These are phyloP conservation scores for Stephanodiscus triporus DNA, from an alignment of 108 stramenopile genomes.

Conservation along the genomic window DNA sequence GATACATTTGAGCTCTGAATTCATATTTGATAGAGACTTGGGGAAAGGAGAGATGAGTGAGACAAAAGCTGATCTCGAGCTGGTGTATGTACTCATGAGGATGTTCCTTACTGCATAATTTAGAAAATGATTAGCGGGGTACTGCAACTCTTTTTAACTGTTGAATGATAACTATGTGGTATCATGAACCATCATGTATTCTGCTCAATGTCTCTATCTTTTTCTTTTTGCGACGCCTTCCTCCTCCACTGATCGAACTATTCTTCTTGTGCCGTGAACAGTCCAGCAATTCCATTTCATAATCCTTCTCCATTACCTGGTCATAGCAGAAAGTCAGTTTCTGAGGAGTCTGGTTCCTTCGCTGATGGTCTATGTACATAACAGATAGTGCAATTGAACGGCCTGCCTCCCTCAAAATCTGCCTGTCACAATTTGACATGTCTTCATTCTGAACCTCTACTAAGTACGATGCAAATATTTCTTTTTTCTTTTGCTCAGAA, in stretches of 20 bases:
- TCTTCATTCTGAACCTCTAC: not conserved
- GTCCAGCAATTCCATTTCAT: not conserved
- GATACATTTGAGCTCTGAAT: no score
- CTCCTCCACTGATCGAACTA: not conserved
- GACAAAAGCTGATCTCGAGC: not conserved
- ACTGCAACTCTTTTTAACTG: not conserved
- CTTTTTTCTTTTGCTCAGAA: slow-evolving; percentile 26
- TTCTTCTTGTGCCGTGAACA: not conserved
- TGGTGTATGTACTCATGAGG: not conserved
- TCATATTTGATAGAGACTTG: no score
- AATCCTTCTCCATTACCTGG: not conserved
- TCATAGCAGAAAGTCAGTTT: not conserved
- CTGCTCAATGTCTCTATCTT: not conserved
- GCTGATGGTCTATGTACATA: slow-evolving; percentile 35
- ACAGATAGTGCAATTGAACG: slow-evolving; percentile 21
- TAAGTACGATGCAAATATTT: slow-evolving; percentile 22
- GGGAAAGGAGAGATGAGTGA: no score
- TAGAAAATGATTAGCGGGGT: not conserved
- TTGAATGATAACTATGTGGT: no score
- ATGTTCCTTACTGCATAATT: not conserved
- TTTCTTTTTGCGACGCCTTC: slow-evolving; percentile 1
- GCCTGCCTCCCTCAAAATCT: slow-evolving; percentile 25
- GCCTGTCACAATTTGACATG: not conserved
- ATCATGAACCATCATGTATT: no score
- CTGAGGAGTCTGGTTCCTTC: slow-evolving; percentile 10